Conservation (phyloP, 2,329 filamentous ascomycete genomes). For the Madurella mycetomatis region DNA sequence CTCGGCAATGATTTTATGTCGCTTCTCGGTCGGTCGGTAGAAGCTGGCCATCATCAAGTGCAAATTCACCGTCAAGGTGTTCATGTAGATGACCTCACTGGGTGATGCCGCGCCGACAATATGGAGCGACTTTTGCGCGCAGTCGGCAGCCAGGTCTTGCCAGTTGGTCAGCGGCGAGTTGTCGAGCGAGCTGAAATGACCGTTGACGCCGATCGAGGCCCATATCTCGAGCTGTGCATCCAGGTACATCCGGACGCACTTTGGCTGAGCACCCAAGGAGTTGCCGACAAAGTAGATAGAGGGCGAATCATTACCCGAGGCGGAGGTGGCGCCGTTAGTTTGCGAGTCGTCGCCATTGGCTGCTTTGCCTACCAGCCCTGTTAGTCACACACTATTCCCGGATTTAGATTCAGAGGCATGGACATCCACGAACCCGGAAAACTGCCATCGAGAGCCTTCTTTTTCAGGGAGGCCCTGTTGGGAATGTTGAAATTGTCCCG, state of each 20-base stretch:
- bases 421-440: slow-evolving; percentile 35
- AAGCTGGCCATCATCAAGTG: slow-evolving; percentile 82
- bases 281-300: slow-evolving; percentile 85
- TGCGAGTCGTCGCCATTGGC: neutral
- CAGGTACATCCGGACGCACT: slow-evolving; percentile 60
- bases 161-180: slow-evolving; percentile 67
- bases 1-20: slow-evolving; percentile 81
- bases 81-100: slow-evolving; percentile 81
- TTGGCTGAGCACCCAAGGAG: slow-evolving; percentile 80
- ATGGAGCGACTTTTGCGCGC: slow-evolving; percentile 63
- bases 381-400: neutral
- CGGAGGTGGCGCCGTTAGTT: slow-evolving; percentile 28
- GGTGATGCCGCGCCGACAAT: slow-evolving; percentile 66
- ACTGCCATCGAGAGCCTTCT: slow-evolving; percentile 51
- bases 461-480: slow-evolving; percentile 64
- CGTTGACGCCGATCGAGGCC: slow-evolving; percentile 78
- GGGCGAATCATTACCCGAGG: slow-evolving; percentile 38
- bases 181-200: slow-evolving; percentile 69
- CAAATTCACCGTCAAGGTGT: slow-evolving; percentile 75
- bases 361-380: slow-evolving; percentile 10
- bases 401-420: neutral
- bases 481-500: slow-evolving; percentile 74
- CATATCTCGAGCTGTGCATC: slow-evolving; percentile 74
- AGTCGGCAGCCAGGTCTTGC: slow-evolving; percentile 73
- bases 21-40: slow-evolving; percentile 61